Evolutionary conservation across 371 early-diverging fungal species (phyloP).

Genomic region (Basidiobolus meristosporus): DNA sequence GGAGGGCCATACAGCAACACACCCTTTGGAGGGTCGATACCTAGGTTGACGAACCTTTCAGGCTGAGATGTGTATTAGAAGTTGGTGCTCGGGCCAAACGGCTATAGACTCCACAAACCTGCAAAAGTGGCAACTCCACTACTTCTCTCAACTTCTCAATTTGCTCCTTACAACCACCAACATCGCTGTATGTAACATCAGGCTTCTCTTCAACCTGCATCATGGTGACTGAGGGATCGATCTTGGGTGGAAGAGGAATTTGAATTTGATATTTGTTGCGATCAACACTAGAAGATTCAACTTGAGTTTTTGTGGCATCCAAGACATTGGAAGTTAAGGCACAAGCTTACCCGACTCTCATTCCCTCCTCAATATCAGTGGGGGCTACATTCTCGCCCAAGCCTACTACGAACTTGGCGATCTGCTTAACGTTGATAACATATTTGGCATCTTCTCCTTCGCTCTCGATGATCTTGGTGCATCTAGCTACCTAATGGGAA

Average conservation of each 20-base stretch:
- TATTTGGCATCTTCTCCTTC: slow-evolving; percentile 78
- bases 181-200: slow-evolving; percentile 98
- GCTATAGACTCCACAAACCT: slow-evolving; percentile 18
- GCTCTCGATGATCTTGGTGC: slow-evolving; percentile 88
- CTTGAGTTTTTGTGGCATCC: too few relatives aligned
- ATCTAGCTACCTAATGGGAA: slow-evolving; percentile 71
- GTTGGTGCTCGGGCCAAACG: background rate
- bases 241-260: slow-evolving; percentile 98
- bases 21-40: slow-evolving; percentile 97
- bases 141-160: slow-evolving; percentile 99
- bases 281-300: slow-evolving; percentile 57
- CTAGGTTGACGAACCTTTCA: slow-evolving; percentile 82
- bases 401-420: slow-evolving; percentile 99
- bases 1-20: slow-evolving; percentile 99
- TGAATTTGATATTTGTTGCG: slow-evolving; percentile 98
- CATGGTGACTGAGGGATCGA: slow-evolving; percentile 99
- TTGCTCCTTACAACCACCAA: slow-evolving; percentile 99
- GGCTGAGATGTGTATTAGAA: slow-evolving; percentile 30
- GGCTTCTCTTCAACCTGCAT: slow-evolving; percentile 99
- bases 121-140: slow-evolving; percentile 95
- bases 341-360: slow-evolving; percentile 84
- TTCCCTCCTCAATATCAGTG: slow-evolving; percentile 98
- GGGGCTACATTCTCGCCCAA: slow-evolving; percentile 91
- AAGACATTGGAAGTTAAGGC: background rate
- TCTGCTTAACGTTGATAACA: slow-evolving; percentile 97